Base-by-base conservation (phyloP, 257 asterid genomes). In the Plantago major region DNA sequence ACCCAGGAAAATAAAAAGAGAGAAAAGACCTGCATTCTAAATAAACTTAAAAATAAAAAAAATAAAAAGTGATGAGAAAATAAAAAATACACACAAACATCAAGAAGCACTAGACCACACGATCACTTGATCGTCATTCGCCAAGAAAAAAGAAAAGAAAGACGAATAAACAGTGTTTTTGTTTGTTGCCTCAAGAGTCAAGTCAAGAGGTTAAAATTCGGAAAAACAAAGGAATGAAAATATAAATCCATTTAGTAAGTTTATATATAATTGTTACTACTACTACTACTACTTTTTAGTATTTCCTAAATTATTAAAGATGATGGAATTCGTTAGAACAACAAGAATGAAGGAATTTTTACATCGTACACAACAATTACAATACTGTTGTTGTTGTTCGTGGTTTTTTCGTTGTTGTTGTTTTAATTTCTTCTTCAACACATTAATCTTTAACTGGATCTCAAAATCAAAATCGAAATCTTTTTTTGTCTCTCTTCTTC, bases 261-360 rank as follows among this genome's bases (percentile, higher is more conserved):
- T 46, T 46, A 5, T 46, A 4, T 11, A 5, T 10, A 22, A 22
- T 22, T 22, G 26, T 22, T 22, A 22, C 26, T 2, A 22, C 26
- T 22, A 22, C 26, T 22, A 22, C 26, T 22, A 22, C 26, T 22
- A 22, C 26, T 22, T 22, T 22, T 22, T 22, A 22, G 26, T 22
- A 22, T 46, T 11, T 12, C 52, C 17, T 12, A 46, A 46, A 46
- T 5, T 16, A 46, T 33, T 33, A 33, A 33, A 51, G 42, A 64
- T 61, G 73, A 76, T 69, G 86, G 73, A 66, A 60, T 48, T 72
- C 69, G 80, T 71, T 73, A 64, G 78, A 72, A 71, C 58, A 33
- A 33, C 72, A 65, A 76, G 82, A 76, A 65, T 66, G 71, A 33
- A 74, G 40, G 40, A 4, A 33, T 33, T 33, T 33, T 33, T 33